Percentiles rank a stretch among this genome's conserved stretches.
Evolutionary conservation across 2,329 filamentous ascomycete genomes (phyloP).

Genomic region (Ilyonectria robusta): DNA sequence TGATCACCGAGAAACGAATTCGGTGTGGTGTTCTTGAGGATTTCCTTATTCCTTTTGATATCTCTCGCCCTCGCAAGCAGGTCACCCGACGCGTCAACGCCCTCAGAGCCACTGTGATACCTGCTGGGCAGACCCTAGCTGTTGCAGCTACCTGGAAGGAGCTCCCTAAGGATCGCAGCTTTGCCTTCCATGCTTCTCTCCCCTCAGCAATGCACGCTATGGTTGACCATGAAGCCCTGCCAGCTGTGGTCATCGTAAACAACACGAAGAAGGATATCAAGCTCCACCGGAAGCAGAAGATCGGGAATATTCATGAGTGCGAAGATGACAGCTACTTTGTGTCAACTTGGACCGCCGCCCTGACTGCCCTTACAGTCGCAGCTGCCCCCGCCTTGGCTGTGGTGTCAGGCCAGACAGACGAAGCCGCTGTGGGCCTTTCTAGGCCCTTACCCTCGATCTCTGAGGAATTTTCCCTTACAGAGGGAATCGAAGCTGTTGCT

Average conservation of each 20-base stretch:
- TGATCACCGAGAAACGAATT: no score
- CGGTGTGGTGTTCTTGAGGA: no score
- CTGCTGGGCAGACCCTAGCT: no score
- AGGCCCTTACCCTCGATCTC: background rate
- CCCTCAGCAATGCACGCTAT: background rate
- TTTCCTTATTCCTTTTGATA: no score
- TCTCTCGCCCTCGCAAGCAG: no score
- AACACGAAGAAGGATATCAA: slow-evolving; percentile 3
- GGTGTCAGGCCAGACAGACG: background rate
- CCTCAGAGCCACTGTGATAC: no score
- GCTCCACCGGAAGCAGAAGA: slow-evolving; percentile 1
- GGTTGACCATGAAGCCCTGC: background rate
- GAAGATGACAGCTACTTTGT: background rate
- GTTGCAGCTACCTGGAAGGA: no score
- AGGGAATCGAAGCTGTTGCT: background rate
- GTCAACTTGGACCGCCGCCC: background rate
- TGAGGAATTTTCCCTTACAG: background rate
- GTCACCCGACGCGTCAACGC: no score
- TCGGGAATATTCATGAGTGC: background rate
- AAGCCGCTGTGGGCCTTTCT: background rate
- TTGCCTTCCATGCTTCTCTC: no score
- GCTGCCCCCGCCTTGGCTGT: background rate
- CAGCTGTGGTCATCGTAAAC: background rate
- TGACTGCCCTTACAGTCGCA: background rate
- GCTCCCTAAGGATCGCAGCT: background rate